Percentiles rank a stretch among this genome's conserved stretches.
Conservation (phyloP, 495 filamentous ascomycete genomes). For the Tuber calosporum region DNA sequence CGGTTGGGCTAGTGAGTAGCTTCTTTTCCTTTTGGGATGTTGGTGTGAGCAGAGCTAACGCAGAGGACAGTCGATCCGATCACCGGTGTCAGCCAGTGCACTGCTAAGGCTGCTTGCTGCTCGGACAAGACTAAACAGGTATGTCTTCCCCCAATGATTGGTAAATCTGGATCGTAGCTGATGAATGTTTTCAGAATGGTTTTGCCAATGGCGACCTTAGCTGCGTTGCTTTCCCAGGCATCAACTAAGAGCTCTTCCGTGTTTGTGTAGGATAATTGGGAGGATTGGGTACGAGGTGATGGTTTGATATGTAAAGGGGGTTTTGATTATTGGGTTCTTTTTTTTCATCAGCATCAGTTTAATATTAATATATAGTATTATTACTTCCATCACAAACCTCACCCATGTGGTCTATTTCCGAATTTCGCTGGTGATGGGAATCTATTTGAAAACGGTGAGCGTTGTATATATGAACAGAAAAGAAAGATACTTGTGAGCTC, state of each 20-base stretch:
- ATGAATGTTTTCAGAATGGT: not conserved
- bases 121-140: not conserved
- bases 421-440: not conserved
- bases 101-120: not conserved
- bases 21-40: not conserved
- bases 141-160: not conserved
- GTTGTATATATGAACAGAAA: no score
- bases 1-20: not conserved
- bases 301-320: not conserved
- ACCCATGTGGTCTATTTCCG: not conserved
- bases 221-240: not conserved
- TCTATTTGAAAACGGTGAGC: not conserved
- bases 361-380: not conserved
- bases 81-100: not conserved
- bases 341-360: not conserved
- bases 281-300: not conserved
- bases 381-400: not conserved
- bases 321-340: not conserved
- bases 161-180: not conserved
- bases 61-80: not conserved
- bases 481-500: no score
- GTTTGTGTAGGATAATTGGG: not conserved
- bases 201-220: not conserved
- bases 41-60: not conserved
- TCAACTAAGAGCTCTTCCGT: not conserved